These are phyloP conservation scores for Striga hermonthica DNA, from an alignment of 305 asterid species.

Conservation along the genomic window DNA sequence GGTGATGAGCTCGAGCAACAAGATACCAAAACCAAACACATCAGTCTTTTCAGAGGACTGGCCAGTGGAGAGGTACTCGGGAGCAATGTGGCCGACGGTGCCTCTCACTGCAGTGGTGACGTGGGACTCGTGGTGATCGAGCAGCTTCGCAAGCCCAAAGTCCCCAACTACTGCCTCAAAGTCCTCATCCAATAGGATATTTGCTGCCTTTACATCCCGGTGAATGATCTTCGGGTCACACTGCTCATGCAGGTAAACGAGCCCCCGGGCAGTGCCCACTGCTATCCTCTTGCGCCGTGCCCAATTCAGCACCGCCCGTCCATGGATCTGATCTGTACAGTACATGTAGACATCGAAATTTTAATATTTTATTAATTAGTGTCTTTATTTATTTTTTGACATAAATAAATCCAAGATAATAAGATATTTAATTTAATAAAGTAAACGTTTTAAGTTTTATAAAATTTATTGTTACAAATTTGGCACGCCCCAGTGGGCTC, in stretches of 20 bases:
- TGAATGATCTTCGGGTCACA: slow-evolving; percentile 94
- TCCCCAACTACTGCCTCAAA: slow-evolving; percentile 98
- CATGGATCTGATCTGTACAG: slow-evolving; percentile 59
- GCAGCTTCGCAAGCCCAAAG: slow-evolving; percentile 90
- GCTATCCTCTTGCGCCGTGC: slow-evolving; percentile 78
- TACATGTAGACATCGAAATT: neutral
- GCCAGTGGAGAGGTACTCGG: slow-evolving; percentile 86
- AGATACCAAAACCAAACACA: slow-evolving; percentile 88
- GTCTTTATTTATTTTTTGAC: no score
- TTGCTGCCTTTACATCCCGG: slow-evolving; percentile 97
- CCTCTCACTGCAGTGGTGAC: slow-evolving; percentile 98
- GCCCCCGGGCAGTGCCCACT: slow-evolving; percentile 88
- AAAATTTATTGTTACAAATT: no score
- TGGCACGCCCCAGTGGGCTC: no score
- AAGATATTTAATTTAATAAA: no score
- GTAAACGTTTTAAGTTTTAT: no score
- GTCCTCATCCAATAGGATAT: slow-evolving; percentile 87
- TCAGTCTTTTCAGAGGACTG: slow-evolving; percentile 98
- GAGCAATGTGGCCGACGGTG: slow-evolving; percentile 95
- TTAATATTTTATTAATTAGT: no score
- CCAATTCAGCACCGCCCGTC: slow-evolving; percentile 90
- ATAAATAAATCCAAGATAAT: no score
- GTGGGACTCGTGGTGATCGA: slow-evolving; percentile 88
- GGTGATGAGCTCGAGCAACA: slow-evolving; percentile 87
- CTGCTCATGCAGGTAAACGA: slow-evolving; percentile 89